These are phyloP conservation scores for Rhodotorula kratochvilovae DNA, from an alignment of 768 basidiomycete species.

Conservation along the genomic window DNA sequence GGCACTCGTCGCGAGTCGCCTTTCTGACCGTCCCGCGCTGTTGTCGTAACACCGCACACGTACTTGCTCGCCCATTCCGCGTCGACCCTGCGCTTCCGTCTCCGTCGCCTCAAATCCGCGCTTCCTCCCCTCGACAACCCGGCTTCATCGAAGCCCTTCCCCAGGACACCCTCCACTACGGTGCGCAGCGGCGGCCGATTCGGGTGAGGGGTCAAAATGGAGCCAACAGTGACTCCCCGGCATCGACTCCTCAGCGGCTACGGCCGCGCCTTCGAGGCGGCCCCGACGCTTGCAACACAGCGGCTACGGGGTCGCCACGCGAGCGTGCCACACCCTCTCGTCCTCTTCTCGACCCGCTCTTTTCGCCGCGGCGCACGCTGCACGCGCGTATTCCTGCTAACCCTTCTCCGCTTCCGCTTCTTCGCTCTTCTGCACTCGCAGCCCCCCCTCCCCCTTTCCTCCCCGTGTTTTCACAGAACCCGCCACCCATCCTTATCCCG, in stretches of 20 bases:
- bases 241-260: neutral
- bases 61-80: neutral
- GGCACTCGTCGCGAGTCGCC: constrained; percentile 1
- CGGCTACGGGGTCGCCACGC: neutral
- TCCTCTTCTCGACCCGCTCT: neutral
- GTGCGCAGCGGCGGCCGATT: constrained; percentile 20
- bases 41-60: neutral
- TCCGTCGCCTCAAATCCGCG: neutral
- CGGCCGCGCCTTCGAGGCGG: neutral
- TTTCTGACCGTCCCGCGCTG: neutral
- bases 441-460: neutral
- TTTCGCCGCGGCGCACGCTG: neutral
- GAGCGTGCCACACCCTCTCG: neutral
- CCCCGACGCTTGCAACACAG: neutral
- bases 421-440: neutral
- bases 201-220: constrained; percentile 35
- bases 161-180: constrained; percentile 17
- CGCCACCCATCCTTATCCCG: constrained; percentile 37
- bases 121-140: neutral
- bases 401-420: neutral
- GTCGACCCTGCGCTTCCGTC: neutral
- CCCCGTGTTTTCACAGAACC: neutral
- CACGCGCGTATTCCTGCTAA: neutral
- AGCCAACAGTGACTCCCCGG: constrained; percentile 14
- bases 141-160: constrained; percentile 37